These are phyloP conservation scores for Seminavis robusta DNA, from an alignment of 108 stramenopile genomes.

Conservation along the genomic window DNA sequence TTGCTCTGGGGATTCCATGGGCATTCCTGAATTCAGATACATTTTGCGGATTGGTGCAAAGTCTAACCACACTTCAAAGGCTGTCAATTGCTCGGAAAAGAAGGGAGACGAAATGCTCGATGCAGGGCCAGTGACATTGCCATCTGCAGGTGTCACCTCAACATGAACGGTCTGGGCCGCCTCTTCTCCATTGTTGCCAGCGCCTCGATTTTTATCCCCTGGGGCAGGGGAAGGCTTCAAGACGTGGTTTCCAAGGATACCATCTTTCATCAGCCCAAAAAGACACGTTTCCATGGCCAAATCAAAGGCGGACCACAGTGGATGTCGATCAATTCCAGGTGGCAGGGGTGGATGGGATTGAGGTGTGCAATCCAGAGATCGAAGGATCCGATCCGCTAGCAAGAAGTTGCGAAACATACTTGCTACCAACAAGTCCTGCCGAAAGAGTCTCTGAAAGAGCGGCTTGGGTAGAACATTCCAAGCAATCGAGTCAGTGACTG, in stretches of 20 bases:
- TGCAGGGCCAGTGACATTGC: background rate
- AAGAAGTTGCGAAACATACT: slow-evolving; percentile 98
- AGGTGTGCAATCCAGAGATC: slow-evolving; percentile 90
- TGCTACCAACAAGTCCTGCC: slow-evolving; percentile 96
- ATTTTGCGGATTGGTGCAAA: slow-evolving; percentile 62
- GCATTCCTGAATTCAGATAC: slow-evolving; percentile 10
- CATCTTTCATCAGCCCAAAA: slow-evolving; percentile 70
- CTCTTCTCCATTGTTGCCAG: no score
- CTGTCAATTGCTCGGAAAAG: slow-evolving; percentile 96
- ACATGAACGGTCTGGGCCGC: background rate
- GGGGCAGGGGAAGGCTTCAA: slow-evolving; percentile 1
- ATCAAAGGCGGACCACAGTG: slow-evolving; percentile 98
- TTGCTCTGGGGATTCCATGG: slow-evolving; percentile 84
- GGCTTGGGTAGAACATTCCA: slow-evolving; percentile 97
- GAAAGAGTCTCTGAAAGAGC: slow-evolving; percentile 95
- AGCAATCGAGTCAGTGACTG: slow-evolving; percentile 98
- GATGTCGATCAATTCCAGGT: slow-evolving; percentile 91
- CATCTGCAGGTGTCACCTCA: background rate
- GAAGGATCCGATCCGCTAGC: slow-evolving; percentile 95
- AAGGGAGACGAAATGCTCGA: slow-evolving; percentile 72
- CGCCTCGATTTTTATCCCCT: no score
- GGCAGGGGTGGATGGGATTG: slow-evolving; percentile 88
- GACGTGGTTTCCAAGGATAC: slow-evolving; percentile 33
- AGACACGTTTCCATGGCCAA: slow-evolving; percentile 95
- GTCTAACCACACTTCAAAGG: slow-evolving; percentile 97